These are phyloP conservation scores for Scheffersomyces lignosus DNA, from an alignment of 805 yeast species.

Conservation along the genomic window DNA sequence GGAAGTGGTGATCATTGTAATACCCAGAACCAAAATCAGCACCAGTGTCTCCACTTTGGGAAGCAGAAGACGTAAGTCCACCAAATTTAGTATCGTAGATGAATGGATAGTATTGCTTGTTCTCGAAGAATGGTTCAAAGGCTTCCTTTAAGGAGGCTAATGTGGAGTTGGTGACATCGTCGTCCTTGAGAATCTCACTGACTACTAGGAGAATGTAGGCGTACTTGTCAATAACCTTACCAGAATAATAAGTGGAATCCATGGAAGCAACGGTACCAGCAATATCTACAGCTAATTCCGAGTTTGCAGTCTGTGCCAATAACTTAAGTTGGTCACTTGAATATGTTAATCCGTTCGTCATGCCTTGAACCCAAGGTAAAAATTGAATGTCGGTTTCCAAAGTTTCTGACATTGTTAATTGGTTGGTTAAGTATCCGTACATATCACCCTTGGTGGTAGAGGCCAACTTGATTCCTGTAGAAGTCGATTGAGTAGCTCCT, in stretches of 20 bases:
- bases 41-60: slow-evolving; percentile 43
- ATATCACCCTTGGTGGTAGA: slow-evolving; percentile 55
- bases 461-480: slow-evolving; percentile 43
- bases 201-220: slow-evolving; percentile 56
- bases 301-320: slow-evolving; percentile 46
- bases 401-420: slow-evolving; percentile 37
- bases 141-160: slow-evolving; percentile 43
- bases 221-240: slow-evolving; percentile 56
- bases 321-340: slow-evolving; percentile 43
- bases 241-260: slow-evolving; percentile 50
- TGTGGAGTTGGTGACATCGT: slow-evolving; percentile 34
- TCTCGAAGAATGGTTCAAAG: slow-evolving; percentile 38
- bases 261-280: slow-evolving; percentile 34
- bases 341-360: slow-evolving; percentile 33
- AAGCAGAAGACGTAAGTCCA: slow-evolving; percentile 56
- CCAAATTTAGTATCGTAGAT: slow-evolving; percentile 55
- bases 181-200: slow-evolving; percentile 47
- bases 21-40: slow-evolving; percentile 71
- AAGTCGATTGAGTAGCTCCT: slow-evolving; percentile 19
- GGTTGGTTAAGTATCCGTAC: slow-evolving; percentile 44
- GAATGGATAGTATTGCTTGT: slow-evolving; percentile 49
- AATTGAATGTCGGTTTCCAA: slow-evolving; percentile 41
- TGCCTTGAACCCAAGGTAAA: slow-evolving; percentile 44
- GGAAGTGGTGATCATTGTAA: slow-evolving; percentile 88
- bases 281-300: slow-evolving; percentile 49